phyloP scores from a whole-genome alignment of 2,329 filamentous ascomycete species.

The Cordyceps pruinosa region DNA sequence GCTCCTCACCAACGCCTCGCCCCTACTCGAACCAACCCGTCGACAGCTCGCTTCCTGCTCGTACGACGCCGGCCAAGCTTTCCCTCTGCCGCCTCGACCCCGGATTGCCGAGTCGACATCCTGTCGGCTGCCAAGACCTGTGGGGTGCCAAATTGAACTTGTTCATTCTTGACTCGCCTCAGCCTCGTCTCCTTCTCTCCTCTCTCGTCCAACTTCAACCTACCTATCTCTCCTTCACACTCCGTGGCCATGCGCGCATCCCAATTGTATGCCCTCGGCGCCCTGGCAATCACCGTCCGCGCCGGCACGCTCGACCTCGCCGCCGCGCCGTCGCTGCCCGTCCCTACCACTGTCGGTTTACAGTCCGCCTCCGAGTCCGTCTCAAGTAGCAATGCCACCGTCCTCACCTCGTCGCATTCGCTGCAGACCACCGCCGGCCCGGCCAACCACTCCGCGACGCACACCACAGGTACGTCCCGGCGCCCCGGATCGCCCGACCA shows the following conservation, averaged over 20 bases:
- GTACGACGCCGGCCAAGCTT: background rate
- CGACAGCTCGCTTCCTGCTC: background rate
- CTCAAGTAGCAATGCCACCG: slow-evolving; percentile 7
- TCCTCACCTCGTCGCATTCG: slow-evolving; percentile 10
- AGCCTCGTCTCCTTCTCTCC: background rate
- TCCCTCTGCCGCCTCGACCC: background rate
- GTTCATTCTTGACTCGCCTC: background rate
- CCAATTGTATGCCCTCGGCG: slow-evolving; percentile 13
- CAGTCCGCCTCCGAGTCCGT: background rate
- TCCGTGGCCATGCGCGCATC: slow-evolving; percentile 16
- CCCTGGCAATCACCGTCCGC: slow-evolving; percentile 13
- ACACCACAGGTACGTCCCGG: slow-evolving; percentile 2
- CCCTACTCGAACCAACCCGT: background rate
- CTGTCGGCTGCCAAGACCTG: slow-evolving; percentile 5
- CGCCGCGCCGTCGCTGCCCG: background rate
- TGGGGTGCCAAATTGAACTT: background rate
- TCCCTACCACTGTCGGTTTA: background rate
- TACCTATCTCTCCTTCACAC: background rate
- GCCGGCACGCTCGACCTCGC: background rate
- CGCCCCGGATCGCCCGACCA: background rate
- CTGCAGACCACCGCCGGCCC: background rate
- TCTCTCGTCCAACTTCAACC: background rate
- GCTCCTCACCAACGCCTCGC: background rate
- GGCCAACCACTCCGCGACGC: background rate
- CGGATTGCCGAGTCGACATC: background rate